Evolutionary conservation across 768 basidiomycete species (phyloP).

Genomic region (Termitomyces titanicus): DNA sequence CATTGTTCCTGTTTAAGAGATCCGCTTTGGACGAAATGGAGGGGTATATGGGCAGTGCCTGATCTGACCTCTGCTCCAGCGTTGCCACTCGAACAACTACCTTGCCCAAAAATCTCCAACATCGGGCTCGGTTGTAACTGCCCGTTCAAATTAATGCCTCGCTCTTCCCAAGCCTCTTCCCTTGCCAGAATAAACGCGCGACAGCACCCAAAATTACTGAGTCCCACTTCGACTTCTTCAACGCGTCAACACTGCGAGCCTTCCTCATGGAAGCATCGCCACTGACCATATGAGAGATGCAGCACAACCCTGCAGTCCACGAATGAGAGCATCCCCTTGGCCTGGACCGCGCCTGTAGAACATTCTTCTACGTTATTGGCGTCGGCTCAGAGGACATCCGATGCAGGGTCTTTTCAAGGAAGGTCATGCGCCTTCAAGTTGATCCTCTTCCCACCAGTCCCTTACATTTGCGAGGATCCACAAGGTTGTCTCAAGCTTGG

Average conservation of each 20-base stretch:
- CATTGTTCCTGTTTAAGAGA: slow-evolving; percentile 39
- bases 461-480: slow-evolving; percentile 96
- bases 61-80: slow-evolving; percentile 70
- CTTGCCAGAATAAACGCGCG: slow-evolving; percentile 90
- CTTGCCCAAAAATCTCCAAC: slow-evolving; percentile 92
- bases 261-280: slow-evolving; percentile 90
- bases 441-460: slow-evolving; percentile 87
- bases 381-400: slow-evolving; percentile 88
- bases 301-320: slow-evolving; percentile 91
- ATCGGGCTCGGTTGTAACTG: slow-evolving; percentile 69
- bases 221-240: slow-evolving; percentile 88
- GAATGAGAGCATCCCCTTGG: slow-evolving; percentile 83
- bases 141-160: slow-evolving; percentile 86
- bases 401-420: slow-evolving; percentile 91
- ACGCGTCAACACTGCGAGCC: slow-evolving; percentile 84
- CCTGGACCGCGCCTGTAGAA: slow-evolving; percentile 73
- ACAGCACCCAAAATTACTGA: slow-evolving; percentile 88
- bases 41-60: neutral
- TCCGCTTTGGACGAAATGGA: slow-evolving; percentile 2
- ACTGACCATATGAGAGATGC: slow-evolving; percentile 86
- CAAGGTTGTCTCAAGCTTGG: slow-evolving; percentile 77
- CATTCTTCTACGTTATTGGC: slow-evolving; percentile 90
- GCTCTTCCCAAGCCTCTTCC: slow-evolving; percentile 96
- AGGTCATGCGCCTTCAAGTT: slow-evolving; percentile 84
- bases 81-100: slow-evolving; percentile 96